Base-by-base conservation (phyloP, 2,329 filamentous ascomycete genomes). In the Sphaerulina populicola region DNA sequence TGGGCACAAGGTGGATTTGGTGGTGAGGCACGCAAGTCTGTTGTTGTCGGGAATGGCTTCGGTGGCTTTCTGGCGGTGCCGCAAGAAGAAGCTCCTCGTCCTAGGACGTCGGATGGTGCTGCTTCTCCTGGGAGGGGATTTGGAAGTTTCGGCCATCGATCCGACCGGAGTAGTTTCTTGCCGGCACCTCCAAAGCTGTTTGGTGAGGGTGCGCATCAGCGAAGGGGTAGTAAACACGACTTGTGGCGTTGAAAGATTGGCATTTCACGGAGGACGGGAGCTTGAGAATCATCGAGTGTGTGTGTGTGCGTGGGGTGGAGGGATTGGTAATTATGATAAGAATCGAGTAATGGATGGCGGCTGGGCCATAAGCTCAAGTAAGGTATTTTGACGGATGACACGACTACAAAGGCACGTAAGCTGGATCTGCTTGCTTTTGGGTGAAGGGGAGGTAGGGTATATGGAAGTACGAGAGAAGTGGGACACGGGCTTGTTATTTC, bases 31-130 rank as follows among this genome's bases (percentile, higher is more conserved):
- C 69, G 82, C 30, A 78, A 76, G 66, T 80, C 76, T 58, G 72
- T 83, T 7, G 72, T 84, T n/a, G 80, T 85, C 0, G 80, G 80
- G 0, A 84, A 84, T 62, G 81, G 81, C 2, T 82, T 82, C 54
- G 81, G 81, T 27, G 81, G 81, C 0, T 84, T 81, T 66, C 66
- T 85, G 14, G 79, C 81, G 14, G 75, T 85, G n/a, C 82, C 82
- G 0, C 68, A 68, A 15, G 76, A 78, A 9, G 74, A 76, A 44
- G 65, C 57, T 9, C 64, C 64, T 4, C 49, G 64, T 45, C 66
- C 65, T 4, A 59, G 58, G 46, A 66, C 62, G 14, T 53, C 60
- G 3, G 63, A 62, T 33, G 62, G 59, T 6, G 40, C 50, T 12
- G 47, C 44, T 11, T n/a, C 33, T 21, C 44, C 43, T 41, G 46